Evolutionary conservation across 257 asterid species (phyloP).

Genomic region (Solanum chmielewskii): DNA sequence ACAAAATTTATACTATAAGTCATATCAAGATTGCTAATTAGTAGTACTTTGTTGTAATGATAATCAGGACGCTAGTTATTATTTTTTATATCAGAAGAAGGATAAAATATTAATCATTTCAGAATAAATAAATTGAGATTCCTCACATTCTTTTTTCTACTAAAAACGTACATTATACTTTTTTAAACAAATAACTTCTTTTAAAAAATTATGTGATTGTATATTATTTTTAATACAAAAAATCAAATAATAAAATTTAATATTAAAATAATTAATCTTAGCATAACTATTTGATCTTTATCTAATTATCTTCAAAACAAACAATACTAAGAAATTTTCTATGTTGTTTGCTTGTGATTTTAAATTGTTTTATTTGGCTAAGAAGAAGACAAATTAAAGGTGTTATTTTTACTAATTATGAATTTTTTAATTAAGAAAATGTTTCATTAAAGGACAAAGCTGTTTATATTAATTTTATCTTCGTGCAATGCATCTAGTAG

Average conservation of each 20-base stretch:
- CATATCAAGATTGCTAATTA: not conserved
- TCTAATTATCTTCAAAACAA: not conserved
- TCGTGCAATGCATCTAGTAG: not conserved
- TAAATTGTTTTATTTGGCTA: not conserved
- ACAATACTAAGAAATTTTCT: not conserved
- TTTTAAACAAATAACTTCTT: not conserved
- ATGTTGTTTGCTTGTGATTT: not conserved
- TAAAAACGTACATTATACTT: not conserved
- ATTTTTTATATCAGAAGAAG: no score
- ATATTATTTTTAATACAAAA: not conserved
- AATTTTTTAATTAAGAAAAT: not conserved
- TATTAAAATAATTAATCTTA: not conserved
- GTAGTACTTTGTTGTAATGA: not conserved
- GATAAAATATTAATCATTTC: not conserved
- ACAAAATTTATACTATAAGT: not conserved
- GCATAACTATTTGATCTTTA: not conserved
- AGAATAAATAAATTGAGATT: not conserved
- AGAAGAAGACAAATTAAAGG: conserved; percentile 6
- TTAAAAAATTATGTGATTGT: not conserved
- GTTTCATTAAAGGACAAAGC: conserved; percentile 7
- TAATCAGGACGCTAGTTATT: not conserved
- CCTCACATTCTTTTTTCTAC: not conserved
- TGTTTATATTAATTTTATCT: not conserved
- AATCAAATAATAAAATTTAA: not conserved
- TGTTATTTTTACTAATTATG: not conserved